phyloP scores from a whole-genome alignment of 768 basidiomycete genomes.

The Pleurotus ostreatus region DNA sequence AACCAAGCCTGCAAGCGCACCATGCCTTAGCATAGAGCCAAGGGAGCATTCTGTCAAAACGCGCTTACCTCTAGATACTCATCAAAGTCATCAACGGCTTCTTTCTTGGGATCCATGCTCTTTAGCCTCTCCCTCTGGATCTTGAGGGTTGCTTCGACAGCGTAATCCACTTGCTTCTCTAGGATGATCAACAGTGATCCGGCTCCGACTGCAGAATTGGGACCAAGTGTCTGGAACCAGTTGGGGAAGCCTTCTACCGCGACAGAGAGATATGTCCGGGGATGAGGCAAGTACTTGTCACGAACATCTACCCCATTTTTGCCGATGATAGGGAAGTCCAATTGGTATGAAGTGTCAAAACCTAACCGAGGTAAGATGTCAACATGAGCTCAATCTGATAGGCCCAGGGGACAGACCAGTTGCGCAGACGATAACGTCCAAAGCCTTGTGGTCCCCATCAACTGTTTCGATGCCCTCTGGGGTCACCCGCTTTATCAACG shows the following conservation, averaged over 20 bases:
- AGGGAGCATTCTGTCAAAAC: background rate
- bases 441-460: constrained; percentile 49
- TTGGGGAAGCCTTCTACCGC: constrained; percentile 68
- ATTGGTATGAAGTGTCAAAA: constrained; percentile 46
- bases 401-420: constrained; percentile 37
- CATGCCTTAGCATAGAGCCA: constrained; percentile 3
- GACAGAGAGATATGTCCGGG: constrained; percentile 54
- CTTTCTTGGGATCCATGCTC: constrained; percentile 54
- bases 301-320: constrained; percentile 47
- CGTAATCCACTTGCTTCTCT: constrained; percentile 56
- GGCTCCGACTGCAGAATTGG: constrained; percentile 51
- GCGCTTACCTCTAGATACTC: constrained; percentile 48
- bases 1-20: constrained; percentile 36
- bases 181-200: constrained; percentile 53
- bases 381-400: background rate
- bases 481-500: constrained; percentile 47
- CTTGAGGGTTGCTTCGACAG: constrained; percentile 50
- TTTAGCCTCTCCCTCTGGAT: constrained; percentile 59
- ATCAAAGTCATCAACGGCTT: constrained; percentile 62
- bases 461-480: constrained; percentile 50
- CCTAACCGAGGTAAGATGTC: constrained; percentile 26
- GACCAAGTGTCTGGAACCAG: constrained; percentile 55
- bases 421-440: constrained; percentile 62
- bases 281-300: constrained; percentile 51
- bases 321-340: constrained; percentile 50